Evolutionary conservation across 179 eudicot species (phyloP).

Genomic region (Sideroxylon spinosum): DNA sequence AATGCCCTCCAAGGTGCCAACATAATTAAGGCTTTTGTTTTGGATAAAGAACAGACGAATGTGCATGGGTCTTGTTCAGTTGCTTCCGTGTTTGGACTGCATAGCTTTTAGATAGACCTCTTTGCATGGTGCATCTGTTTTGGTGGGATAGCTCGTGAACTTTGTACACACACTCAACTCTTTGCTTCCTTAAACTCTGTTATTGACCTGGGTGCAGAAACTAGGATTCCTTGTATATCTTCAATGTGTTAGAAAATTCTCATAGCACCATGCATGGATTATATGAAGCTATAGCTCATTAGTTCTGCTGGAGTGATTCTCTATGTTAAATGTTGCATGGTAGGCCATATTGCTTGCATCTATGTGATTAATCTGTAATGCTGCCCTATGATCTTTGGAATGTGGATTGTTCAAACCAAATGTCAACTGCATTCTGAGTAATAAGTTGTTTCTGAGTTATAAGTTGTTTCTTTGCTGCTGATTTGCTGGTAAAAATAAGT

Average conservation of each 20-base stretch:
- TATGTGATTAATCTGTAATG: neutral
- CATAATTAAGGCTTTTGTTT: neutral
- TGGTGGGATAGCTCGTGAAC: neutral
- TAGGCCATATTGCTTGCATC: neutral
- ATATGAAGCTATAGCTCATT: neutral
- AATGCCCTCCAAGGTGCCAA: neutral
- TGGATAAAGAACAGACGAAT: neutral
- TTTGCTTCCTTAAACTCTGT: neutral
- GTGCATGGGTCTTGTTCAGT: neutral
- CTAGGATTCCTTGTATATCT: neutral
- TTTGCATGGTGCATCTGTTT: neutral
- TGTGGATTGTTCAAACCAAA: neutral
- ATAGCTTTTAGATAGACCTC: neutral
- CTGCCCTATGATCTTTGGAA: neutral
- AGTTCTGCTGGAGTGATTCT: neutral
- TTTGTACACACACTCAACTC: neutral
- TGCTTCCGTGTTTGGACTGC: neutral
- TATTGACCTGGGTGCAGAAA: neutral
- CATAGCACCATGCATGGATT: neutral
- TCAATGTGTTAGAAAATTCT: neutral
- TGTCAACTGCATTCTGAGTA: neutral
- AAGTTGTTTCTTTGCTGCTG: neutral
- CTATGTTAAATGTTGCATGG: neutral
- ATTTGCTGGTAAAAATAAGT: constrained; percentile 2
- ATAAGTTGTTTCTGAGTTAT: neutral